Conservation (phyloP, 2,329 filamentous ascomycete genomes). For the Colletotrichum kahawae region DNA sequence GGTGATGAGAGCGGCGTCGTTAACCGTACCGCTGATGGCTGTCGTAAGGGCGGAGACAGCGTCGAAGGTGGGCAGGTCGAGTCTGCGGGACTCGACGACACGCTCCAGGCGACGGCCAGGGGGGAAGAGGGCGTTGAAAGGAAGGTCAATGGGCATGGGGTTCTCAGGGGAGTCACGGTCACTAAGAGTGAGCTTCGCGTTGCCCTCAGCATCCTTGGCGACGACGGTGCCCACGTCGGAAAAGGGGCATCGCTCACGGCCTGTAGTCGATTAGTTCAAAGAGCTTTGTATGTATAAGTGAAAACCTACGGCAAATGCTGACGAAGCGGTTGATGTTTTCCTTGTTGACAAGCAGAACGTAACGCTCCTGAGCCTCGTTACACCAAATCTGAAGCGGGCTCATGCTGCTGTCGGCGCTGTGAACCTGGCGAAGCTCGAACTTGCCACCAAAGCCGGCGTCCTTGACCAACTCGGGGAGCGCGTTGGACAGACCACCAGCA, state of each 20-base stretch:
- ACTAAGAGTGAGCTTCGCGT: constrained; percentile 77
- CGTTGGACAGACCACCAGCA: constrained; percentile 81
- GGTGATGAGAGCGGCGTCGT: constrained; percentile 56
- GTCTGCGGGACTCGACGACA: constrained; percentile 72
- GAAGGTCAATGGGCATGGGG: constrained; percentile 83
- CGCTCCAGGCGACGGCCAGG: constrained; percentile 83
- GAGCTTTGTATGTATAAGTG: not conserved
- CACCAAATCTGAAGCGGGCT: constrained; percentile 98
- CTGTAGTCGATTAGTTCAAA: constrained; percentile 36
- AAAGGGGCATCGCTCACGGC: constrained; percentile 88
- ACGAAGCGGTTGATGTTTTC: constrained; percentile 80
- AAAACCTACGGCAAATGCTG: constrained; percentile 62
- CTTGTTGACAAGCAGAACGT: constrained; percentile 86
- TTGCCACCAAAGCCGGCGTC: constrained; percentile 90
- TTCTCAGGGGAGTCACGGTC: constrained; percentile 79
- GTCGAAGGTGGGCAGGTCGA: constrained; percentile 75
- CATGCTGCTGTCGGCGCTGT: constrained; percentile 89
- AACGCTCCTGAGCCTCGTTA: constrained; percentile 95
- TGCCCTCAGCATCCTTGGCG: constrained; percentile 63
- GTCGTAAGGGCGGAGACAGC: constrained; percentile 68
- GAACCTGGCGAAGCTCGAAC: constrained; percentile 93
- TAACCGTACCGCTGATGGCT: constrained; percentile 59
- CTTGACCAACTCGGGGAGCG: constrained; percentile 82
- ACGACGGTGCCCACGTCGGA: constrained; percentile 86
- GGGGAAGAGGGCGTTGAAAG: constrained; percentile 87